These are phyloP conservation scores for Alternaria conjuncta DNA, from an alignment of 2,329 filamentous ascomycete species.

Conservation along the genomic window DNA sequence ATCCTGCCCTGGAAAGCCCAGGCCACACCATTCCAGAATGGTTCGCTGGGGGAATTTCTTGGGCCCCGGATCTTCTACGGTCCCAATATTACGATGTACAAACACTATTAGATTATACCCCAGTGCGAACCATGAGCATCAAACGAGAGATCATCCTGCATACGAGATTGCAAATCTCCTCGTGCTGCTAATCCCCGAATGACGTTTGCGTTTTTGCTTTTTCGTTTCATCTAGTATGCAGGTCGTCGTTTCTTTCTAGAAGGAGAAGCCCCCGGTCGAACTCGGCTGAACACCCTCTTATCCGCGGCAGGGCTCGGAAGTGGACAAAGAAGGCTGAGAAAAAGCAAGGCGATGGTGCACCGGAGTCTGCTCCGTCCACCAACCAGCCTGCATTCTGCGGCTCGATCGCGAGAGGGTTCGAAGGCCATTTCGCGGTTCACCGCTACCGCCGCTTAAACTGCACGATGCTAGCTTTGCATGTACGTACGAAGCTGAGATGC, in stretches of 20 bases:
- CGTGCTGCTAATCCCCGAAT: background rate
- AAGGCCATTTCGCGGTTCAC: background rate
- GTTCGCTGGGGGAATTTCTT: background rate
- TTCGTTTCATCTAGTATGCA: slow-evolving; percentile 1
- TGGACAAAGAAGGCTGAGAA: background rate
- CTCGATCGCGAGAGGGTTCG: background rate
- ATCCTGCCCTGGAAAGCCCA: background rate
- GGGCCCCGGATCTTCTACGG: background rate
- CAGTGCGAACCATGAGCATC: slow-evolving; percentile 1
- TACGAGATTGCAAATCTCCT: slow-evolving; percentile 7
- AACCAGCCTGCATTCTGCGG: background rate
- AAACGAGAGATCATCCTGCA: slow-evolving; percentile 1
- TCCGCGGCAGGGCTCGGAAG: background rate
- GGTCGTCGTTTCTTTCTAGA: background rate
- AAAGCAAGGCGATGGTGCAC: background rate
- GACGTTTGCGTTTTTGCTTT: slow-evolving; percentile 10
- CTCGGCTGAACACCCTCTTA: slow-evolving; percentile 9
- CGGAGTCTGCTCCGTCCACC: background rate
- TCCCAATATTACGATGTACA: background rate
- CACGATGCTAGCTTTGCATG: background rate
- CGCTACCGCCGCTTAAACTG: background rate
- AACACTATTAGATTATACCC: slow-evolving; percentile 1
- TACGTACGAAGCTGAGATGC: background rate
- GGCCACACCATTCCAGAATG: background rate
- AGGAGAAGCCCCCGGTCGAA: slow-evolving; percentile 3